Percentiles rank a stretch among this genome's conserved stretches.
Conservation (phyloP, 1,284 basidiomycete genomes). For the Rugosomyces carneus region DNA sequence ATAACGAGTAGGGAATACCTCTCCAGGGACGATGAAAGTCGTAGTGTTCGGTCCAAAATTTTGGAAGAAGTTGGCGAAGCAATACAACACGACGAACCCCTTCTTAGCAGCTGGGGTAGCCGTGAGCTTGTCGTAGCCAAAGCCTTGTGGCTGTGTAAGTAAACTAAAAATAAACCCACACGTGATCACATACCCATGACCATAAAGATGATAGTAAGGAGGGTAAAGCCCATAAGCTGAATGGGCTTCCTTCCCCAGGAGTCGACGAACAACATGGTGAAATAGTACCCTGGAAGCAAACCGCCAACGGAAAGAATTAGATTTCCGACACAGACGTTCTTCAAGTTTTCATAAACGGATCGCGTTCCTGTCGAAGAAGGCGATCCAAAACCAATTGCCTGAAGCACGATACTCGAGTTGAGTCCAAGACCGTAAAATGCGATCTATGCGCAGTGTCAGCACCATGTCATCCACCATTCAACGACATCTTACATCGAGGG, state of each 20-base stretch:
- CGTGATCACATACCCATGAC: slow-evolving; percentile 40
- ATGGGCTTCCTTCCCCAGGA: slow-evolving; percentile 69
- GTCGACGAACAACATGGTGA: slow-evolving; percentile 65
- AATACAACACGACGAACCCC: slow-evolving; percentile 76
- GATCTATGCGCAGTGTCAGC: slow-evolving; percentile 40
- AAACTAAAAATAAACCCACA: not conserved
- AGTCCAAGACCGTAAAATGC: slow-evolving; percentile 83
- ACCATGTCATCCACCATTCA: slow-evolving; percentile 3
- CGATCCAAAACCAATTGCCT: slow-evolving; percentile 52
- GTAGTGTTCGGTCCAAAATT: slow-evolving; percentile 81
- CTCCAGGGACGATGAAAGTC: slow-evolving; percentile 79
- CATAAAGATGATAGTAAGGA: slow-evolving; percentile 63
- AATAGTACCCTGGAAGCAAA: slow-evolving; percentile 73
- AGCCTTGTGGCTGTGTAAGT: slow-evolving; percentile 39
- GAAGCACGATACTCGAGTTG: slow-evolving; percentile 66
- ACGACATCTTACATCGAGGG: slow-evolving; percentile 50
- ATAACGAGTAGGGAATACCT: slow-evolving; percentile 85
- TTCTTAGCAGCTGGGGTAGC: slow-evolving; percentile 45
- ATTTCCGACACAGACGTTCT: slow-evolving; percentile 56
- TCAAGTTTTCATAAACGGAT: slow-evolving; percentile 43
- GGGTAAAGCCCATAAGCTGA: slow-evolving; percentile 72
- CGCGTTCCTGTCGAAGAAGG: slow-evolving; percentile 29
- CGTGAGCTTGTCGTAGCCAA: slow-evolving; percentile 65
- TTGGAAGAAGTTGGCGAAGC: slow-evolving; percentile 70
- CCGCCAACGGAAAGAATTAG: slow-evolving; percentile 68